phyloP scores from a whole-genome alignment of 768 basidiomycete species.

The Sarcodon aspratus region DNA sequence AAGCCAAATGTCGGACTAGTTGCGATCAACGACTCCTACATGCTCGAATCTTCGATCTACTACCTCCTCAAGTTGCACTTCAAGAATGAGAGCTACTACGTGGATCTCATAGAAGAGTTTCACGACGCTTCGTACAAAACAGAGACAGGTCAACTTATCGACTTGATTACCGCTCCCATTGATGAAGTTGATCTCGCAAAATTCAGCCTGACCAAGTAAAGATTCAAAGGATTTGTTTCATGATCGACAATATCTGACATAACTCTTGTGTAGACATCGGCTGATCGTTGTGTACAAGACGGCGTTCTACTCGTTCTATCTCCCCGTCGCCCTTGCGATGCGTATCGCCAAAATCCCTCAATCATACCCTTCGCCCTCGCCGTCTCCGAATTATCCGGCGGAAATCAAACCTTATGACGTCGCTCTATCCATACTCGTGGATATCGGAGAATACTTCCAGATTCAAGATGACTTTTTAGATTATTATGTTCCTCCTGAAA shows the following conservation, averaged over 20 bases:
- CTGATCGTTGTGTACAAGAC: constrained; percentile 97
- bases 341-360: constrained; percentile 57
- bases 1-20: constrained; percentile 61
- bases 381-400: constrained; percentile 7
- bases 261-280: constrained; percentile 48
- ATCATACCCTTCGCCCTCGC: constrained; percentile 30
- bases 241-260: not conserved
- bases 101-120: constrained; percentile 85
- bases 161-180: constrained; percentile 92
- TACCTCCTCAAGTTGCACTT: constrained; percentile 82
- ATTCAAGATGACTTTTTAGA: constrained; percentile 97
- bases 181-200: constrained; percentile 75
- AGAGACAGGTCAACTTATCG: constrained; percentile 92
- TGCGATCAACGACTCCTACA: constrained; percentile 93
- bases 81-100: constrained; percentile 69
- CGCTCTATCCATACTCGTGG: constrained; percentile 74
- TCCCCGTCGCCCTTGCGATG: constrained; percentile 93
- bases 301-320: constrained; percentile 96
- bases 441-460: constrained; percentile 97
- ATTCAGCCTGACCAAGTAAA: constrained; percentile 79
- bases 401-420: constrained; percentile 52
- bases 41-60: constrained; percentile 94
- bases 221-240: constrained; percentile 1
- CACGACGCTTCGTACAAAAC: constrained; percentile 87
- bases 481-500: constrained; percentile 79